Evolutionary conservation across 2,329 filamentous ascomycete species (phyloP).

Genomic region (Ophiostoma fasciatum): DNA sequence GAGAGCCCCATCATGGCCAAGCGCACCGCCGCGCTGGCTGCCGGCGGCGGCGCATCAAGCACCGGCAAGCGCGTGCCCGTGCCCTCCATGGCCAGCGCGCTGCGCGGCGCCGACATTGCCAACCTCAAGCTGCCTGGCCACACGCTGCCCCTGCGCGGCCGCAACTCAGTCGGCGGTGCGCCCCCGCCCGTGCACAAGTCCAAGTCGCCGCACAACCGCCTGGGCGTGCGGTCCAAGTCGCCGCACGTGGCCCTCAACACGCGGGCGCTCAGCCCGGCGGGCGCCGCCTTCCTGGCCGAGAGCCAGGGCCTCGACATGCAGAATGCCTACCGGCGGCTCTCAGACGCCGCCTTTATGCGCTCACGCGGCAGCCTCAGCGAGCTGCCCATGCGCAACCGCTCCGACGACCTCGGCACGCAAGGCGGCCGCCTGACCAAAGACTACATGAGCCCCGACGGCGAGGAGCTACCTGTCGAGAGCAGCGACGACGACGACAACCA

Average conservation of each 20-base stretch:
- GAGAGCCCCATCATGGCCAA: slow-evolving; percentile 35
- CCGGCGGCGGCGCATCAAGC: too few species aligned
- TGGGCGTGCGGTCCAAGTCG: slow-evolving; percentile 35
- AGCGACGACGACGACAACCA: slow-evolving; percentile 56
- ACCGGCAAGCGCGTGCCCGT: slow-evolving; percentile 7
- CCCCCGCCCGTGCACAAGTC: slow-evolving; percentile 26
- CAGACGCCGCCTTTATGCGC: slow-evolving; percentile 52
- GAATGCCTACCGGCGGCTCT: slow-evolving; percentile 54
- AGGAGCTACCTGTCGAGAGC: slow-evolving; percentile 47
- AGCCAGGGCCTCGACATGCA: slow-evolving; percentile 51
- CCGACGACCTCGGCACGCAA: slow-evolving; percentile 23
- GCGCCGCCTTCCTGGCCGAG: slow-evolving; percentile 36
- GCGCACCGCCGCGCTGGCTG: too few species aligned
- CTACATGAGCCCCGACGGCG: slow-evolving; percentile 49
- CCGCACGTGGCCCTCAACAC: slow-evolving; percentile 19
- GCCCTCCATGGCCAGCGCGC: slow-evolving; percentile 37
- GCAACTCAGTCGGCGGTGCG: slow-evolving; percentile 23
- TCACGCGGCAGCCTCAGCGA: slow-evolving; percentile 48
- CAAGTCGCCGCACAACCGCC: slow-evolving; percentile 36
- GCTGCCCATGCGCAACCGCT: slow-evolving; percentile 37
- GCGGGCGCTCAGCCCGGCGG: slow-evolving; percentile 24
- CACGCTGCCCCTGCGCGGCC: slow-evolving; percentile 17
- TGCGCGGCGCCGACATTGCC: slow-evolving; percentile 35
- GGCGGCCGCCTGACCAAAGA: slow-evolving; percentile 51
- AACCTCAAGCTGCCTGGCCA: slow-evolving; percentile 34